Evolutionary conservation across 108 stramenopile genomes (phyloP).

Genomic region (Asterionellopsis glacialis): DNA sequence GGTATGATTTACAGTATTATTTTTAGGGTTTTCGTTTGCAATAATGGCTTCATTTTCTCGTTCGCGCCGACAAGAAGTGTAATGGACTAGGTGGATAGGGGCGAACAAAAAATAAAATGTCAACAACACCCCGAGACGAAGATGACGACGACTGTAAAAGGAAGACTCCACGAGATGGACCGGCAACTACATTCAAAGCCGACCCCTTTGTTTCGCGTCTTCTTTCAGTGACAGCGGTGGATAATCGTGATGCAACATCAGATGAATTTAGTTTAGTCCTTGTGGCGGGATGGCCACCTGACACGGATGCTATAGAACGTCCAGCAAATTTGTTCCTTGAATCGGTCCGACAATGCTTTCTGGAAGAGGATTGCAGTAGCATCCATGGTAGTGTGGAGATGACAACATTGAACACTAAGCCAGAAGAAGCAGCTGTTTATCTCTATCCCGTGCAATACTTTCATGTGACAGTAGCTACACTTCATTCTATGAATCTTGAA

Average conservation of each 20-base stretch:
- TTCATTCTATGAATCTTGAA: slow-evolving; percentile 11
- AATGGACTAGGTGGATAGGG: too few species aligned
- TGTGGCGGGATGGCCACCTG: slow-evolving; percentile 26
- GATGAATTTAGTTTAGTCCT: slow-evolving; percentile 41
- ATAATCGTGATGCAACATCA: background rate
- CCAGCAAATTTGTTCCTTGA: slow-evolving; percentile 19
- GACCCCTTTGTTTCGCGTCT: slow-evolving; percentile 18
- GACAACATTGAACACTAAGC: too few species aligned
- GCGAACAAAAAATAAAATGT: too few species aligned
- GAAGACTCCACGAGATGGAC: slow-evolving; percentile 28
- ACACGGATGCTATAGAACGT: background rate
- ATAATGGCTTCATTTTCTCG: too few species aligned
- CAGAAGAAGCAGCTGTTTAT: slow-evolving; percentile 15
- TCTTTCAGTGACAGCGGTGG: background rate
- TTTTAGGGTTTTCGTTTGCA: too few species aligned
- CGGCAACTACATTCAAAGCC: slow-evolving; percentile 22
- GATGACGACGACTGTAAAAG: too few species aligned
- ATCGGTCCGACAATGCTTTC: slow-evolving; percentile 25
- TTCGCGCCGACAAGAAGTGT: too few species aligned
- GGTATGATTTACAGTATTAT: too few species aligned
- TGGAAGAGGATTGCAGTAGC: slow-evolving; percentile 9
- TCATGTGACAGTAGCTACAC: slow-evolving; percentile 47
- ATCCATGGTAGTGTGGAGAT: background rate
- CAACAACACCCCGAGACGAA: too few species aligned
- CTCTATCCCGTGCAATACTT: slow-evolving; percentile 24